Conservation (phyloP, 176 grass and related monocot species). For the Panicum miliaceum region DNA sequence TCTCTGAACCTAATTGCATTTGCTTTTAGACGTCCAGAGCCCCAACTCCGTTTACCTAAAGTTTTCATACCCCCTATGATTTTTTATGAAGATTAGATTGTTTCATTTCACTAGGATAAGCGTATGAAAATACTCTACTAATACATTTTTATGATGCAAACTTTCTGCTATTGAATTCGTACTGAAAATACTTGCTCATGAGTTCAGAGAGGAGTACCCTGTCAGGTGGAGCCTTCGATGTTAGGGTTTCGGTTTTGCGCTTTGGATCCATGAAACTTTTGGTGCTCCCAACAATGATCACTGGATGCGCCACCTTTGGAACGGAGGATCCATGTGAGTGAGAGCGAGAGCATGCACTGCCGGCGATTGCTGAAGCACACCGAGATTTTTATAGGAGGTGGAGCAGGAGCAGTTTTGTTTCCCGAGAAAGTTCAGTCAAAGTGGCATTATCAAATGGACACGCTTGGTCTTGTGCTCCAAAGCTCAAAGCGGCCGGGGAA, state of each 20-base stretch:
- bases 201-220: not conserved
- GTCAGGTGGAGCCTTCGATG: not conserved
- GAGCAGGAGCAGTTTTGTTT: slow-evolving; percentile 3
- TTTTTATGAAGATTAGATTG: too few relatives aligned
- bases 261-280: slow-evolving; percentile 44
- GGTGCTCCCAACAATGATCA: slow-evolving; percentile 3
- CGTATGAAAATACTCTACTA: too few relatives aligned
- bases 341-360: slow-evolving; percentile 34
- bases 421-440: slow-evolving; percentile 35
- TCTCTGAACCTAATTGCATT: too few relatives aligned
- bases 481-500: slow-evolving; percentile 20
- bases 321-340: not conserved
- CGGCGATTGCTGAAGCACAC: slow-evolving; percentile 22
- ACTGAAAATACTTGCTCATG: too few relatives aligned
- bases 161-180: too few relatives aligned
- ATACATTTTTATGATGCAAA: too few relatives aligned
- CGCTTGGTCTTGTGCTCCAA: slow-evolving; percentile 43
- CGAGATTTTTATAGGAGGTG: slow-evolving; percentile 31
- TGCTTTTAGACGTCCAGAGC: too few relatives aligned
- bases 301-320: slow-evolving; percentile 12
- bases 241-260: slow-evolving; percentile 30
- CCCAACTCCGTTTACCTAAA: too few relatives aligned
- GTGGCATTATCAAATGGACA: slow-evolving; percentile 42
- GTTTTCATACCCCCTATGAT: too few relatives aligned
- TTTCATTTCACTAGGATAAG: too few relatives aligned